phyloP scores from a whole-genome alignment of 2,329 filamentous ascomycete species.

The Trichoderma sp. region DNA sequence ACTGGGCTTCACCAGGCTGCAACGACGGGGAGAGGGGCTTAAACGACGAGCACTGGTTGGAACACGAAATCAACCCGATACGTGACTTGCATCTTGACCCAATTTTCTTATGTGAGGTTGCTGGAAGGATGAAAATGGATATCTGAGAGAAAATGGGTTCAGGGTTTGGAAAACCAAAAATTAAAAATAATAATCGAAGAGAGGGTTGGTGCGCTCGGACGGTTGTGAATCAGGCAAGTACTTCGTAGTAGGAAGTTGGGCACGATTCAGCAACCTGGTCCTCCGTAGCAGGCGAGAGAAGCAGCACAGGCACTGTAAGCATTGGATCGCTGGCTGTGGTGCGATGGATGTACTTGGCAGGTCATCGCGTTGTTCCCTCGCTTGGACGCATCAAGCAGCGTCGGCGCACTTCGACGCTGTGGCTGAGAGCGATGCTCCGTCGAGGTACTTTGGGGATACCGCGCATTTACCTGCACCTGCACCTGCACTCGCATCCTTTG shows the following conservation, averaged over 20 bases:
- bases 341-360: not conserved
- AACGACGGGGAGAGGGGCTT: slow-evolving; percentile 16
- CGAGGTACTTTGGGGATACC: not conserved
- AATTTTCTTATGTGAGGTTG: not conserved
- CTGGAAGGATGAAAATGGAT: not conserved
- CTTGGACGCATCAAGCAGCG: not conserved
- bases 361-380: not conserved
- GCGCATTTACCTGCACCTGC: not conserved
- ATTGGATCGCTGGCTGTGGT: not conserved
- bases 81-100: slow-evolving; percentile 3
- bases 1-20: slow-evolving; percentile 21
- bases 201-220: not conserved
- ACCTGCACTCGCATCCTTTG: not conserved
- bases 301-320: not conserved
- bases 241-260: not conserved
- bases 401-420: not conserved
- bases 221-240: not conserved
- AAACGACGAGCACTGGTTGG: slow-evolving; percentile 12
- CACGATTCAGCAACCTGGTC: slow-evolving; percentile 8
- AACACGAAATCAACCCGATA: slow-evolving; percentile 16
- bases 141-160: not conserved
- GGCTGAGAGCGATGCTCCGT: not conserved
- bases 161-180: not conserved
- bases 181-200: not conserved
- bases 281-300: not conserved